Conservation (phyloP, 2,329 filamentous ascomycete species). For the Ophiostoma fasciatum region DNA sequence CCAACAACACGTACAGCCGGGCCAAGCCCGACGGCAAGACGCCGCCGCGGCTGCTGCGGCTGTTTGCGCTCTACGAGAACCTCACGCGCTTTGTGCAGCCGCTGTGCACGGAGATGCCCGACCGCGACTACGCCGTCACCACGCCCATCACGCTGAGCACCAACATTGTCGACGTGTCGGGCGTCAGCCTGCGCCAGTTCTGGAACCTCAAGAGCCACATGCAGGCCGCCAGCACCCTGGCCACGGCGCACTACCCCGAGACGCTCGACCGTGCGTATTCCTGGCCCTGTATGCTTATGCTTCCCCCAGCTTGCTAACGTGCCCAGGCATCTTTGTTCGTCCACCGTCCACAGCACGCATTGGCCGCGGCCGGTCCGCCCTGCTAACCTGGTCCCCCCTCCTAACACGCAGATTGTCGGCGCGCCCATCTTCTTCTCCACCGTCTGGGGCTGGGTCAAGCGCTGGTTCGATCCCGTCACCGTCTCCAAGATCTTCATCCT, state of each 20-base stretch:
- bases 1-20: slow-evolving; percentile 41
- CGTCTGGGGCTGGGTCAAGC: slow-evolving; percentile 89
- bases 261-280: slow-evolving; percentile 67
- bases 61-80: slow-evolving; percentile 91
- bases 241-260: slow-evolving; percentile 89
- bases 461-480: slow-evolving; percentile 89
- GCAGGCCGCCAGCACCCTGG: slow-evolving; percentile 78
- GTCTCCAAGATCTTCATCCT: slow-evolving; percentile 95
- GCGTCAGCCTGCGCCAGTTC: slow-evolving; percentile 81
- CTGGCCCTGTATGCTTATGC: neutral
- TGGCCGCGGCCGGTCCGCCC: too few relatives aligned
- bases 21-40: slow-evolving; percentile 52
- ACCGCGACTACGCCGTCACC: slow-evolving; percentile 50
- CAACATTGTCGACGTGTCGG: slow-evolving; percentile 87
- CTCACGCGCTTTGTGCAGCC: slow-evolving; percentile 77
- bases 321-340: slow-evolving; percentile 7
- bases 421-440: slow-evolving; percentile 85
- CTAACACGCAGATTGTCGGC: slow-evolving; percentile 52
- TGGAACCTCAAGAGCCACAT: slow-evolving; percentile 91
- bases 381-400: too few relatives aligned
- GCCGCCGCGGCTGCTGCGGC: slow-evolving; percentile 60
- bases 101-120: slow-evolving; percentile 59
- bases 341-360: too few relatives aligned
- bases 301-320: neutral
- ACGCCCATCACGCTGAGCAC: slow-evolving; percentile 87